Base-by-base conservation (phyloP, 345 rosid species). In the Conringia planisiliqua region DNA sequence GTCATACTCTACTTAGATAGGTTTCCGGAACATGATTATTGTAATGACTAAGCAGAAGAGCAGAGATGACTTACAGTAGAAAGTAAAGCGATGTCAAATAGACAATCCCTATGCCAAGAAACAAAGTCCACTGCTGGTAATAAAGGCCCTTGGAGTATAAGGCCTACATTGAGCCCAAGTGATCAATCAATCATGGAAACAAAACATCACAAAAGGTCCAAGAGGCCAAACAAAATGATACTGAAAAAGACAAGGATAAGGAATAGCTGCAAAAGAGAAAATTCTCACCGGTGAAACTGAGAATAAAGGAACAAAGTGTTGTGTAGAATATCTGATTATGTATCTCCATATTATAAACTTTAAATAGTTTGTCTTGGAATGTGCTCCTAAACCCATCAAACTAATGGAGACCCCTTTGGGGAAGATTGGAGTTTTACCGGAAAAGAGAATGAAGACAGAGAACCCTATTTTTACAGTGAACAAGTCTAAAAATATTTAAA, bases 291-390 rank as follows among this genome's bases (percentile, higher is more conserved):
- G 94, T 84, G 66, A 88, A 89, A 82, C 98, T 93, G 43, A 93
- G 92, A 67, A 86, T 18, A 71, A 87, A 89, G 20, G 98, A 93
- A 78, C 91, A 89, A 65, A 85, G 39, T 18, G 97, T 84, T 22
- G 98, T 89, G 83, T 93, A 93, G 88, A 93, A 93, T 83, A 93
- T 93, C 81, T 93, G 96, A 55, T 88, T 93, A 82, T 91, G 92
- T 74, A 93, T 93, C 68, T 91, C 98, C 98, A 93, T 91, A 76
- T 93, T 72, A 72, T 93, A 89, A 62, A 94, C 97, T 82, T 85
- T 89, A 72, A 93, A 93, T 76, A 93, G 77, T 74, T 91, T 93
- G 80, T 93, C 97, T 84, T 93, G 96, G 72, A 91, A 91, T 26
- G 98, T 93, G 82, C 97, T 93, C n/a, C 94, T 91, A 77, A 93